Evolutionary conservation across 805 yeast genomes (phyloP), one percentile per base, ranked within the genome.

Genomic region (Suhomyces prunicola): DNA sequence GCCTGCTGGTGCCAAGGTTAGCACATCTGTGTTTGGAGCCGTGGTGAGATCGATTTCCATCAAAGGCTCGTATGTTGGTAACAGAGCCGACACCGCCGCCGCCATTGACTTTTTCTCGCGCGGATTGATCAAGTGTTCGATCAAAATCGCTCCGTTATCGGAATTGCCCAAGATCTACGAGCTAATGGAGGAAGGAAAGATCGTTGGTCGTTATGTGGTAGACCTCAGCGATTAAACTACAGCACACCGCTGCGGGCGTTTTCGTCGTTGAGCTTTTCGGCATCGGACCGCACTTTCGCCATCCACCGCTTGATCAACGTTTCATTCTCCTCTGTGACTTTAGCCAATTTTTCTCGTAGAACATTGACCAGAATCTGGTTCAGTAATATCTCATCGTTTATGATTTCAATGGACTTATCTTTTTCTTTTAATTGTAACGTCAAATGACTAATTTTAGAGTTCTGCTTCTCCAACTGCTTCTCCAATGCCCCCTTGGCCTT

Each of bases 371-470:
- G 91, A 41, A 89, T 83, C 59, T 79, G 81, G 33, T 71, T 60
- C 50, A 82, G 80, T 54, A 88, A 72, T 27, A 85, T 71, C 60
- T 88, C 94, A 61, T 89, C 92, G 54, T 85, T 86, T 44, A 86
- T 66, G 31, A 78, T 70, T 54, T 83, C 88, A 17, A 84, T 77
- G 4, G 85, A 77, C 57, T 78, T 78, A 50, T 83, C 78, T 65
- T 84, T 85, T 55, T 74, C 78, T n/a, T 57, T 56, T 4, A 75
- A 55, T 46, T 72, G 76, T 41, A 63, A 53, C 6, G 57, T 58
- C 47, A 73, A 53, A 31, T 59, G 58, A 12, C 57, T 60, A 12
- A 74, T 54, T 42, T 61, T 65, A 5, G 41, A 47, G 9, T 53
- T 55, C 46, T 70, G 57, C 24, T 51, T 57, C 7, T 53, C 56